phyloP scores from a whole-genome alignment of 2,329 filamentous ascomycete genomes.

The Pseudogymnoascus sp. region DNA sequence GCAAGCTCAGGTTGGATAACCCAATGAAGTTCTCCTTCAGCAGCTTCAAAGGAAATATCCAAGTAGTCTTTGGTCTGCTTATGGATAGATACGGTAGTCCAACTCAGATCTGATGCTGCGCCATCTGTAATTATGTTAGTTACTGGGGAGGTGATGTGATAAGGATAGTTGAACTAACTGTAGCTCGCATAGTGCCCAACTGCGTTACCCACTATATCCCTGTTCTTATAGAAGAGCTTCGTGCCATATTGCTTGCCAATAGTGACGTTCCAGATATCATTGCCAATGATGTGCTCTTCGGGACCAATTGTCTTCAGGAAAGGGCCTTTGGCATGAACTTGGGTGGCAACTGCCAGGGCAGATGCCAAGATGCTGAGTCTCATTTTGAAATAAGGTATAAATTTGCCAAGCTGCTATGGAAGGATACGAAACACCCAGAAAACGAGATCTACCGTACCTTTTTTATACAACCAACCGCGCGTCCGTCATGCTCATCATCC shows the following conservation, averaged over 20 bases:
- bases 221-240: conserved; percentile 19
- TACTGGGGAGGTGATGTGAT: conserved; percentile 3
- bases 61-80: conserved; percentile 38
- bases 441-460: not conserved
- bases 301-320: conserved; percentile 3
- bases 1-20: conserved; percentile 43
- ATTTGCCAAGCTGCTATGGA: conserved; percentile 8
- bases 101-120: conserved; percentile 40
- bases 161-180: conserved; percentile 1
- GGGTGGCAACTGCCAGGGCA: not conserved
- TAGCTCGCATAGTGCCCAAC: conserved; percentile 9
- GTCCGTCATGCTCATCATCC: not conserved
- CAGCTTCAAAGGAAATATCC: conserved; percentile 42
- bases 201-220: conserved; percentile 18
- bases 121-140: conserved; percentile 34
- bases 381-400: conserved; percentile 5
- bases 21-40: conserved; percentile 47
- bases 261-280: conserved; percentile 23
- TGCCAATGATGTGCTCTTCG: conserved; percentile 18
- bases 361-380: conserved; percentile 1
- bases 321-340: not conserved
- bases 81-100: conserved; percentile 41
- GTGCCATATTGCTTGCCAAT: conserved; percentile 20
- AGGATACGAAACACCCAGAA: not conserved
- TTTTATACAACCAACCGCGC: conserved; percentile 4